These are phyloP conservation scores for Fraxinus americana DNA, from an alignment of 257 asterid genomes.

Conservation along the genomic window DNA sequence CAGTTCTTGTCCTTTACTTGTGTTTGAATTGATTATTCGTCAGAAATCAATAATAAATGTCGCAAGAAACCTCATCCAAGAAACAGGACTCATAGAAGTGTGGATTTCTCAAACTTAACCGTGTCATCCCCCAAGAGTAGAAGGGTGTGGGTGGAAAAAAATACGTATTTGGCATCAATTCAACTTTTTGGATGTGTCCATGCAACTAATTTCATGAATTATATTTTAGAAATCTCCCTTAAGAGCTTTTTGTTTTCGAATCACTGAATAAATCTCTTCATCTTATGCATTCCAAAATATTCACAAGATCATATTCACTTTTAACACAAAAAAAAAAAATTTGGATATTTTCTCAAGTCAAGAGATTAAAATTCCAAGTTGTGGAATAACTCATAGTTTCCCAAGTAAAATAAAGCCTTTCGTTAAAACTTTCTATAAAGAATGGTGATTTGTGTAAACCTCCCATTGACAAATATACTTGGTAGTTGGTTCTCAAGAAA, in stretches of 20 bases:
- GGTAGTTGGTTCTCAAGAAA: no score
- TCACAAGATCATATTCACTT: neutral
- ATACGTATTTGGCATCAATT: neutral
- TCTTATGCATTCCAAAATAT: neutral
- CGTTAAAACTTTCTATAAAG: no score
- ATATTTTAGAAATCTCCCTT: neutral
- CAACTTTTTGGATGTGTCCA: neutral
- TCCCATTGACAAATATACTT: no score
- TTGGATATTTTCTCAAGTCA: no score
- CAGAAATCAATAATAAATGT: neutral
- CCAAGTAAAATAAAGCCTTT: no score
- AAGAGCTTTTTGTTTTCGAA: no score
- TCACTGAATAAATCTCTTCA: neutral
- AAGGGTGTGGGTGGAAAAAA: neutral
- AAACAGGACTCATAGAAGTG: neutral
- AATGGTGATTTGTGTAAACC: no score
- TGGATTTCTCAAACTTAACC: neutral
- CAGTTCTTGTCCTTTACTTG: neutral
- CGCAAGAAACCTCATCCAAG: neutral
- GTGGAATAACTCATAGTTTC: no score
- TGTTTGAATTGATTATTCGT: neutral
- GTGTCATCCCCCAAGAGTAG: neutral
- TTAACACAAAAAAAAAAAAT: no score
- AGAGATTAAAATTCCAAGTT: no score
- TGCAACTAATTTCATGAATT: neutral